Evolutionary conservation across 2,329 filamentous ascomycete genomes (phyloP).

Genomic region (Onygena corvina): DNA sequence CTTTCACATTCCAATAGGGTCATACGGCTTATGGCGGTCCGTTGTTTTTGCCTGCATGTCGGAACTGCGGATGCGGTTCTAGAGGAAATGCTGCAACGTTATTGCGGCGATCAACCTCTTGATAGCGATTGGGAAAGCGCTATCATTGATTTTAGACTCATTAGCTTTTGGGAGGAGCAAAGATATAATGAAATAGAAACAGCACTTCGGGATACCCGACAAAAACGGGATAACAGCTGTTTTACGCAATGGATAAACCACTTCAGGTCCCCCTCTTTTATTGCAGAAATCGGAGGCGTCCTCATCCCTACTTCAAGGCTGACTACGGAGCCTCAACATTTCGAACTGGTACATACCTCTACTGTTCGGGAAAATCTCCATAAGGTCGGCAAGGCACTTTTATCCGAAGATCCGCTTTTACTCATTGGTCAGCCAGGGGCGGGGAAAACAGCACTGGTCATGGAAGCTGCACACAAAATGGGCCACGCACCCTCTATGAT

Average conservation of each 20-base stretch:
- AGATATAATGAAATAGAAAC: conserved; percentile 39
- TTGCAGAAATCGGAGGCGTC: conserved; percentile 53
- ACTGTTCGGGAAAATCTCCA: conserved; percentile 64
- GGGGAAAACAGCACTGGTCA: conserved; percentile 79
- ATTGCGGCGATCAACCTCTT: conserved; percentile 53
- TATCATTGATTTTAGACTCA: conserved; percentile 65
- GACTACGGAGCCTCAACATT: conserved; percentile 38
- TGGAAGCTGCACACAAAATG: conserved; percentile 67
- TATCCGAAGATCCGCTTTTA: conserved; percentile 58
- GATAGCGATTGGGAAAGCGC: conserved; percentile 63
- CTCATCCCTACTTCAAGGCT: conserved; percentile 49
- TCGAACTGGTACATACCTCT: conserved; percentile 52
- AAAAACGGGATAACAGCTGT: conserved; percentile 17
- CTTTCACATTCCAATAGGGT: conserved; percentile 48
- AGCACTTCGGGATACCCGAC: conserved; percentile 19
- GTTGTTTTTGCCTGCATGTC: conserved; percentile 67
- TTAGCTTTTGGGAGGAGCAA: conserved; percentile 52
- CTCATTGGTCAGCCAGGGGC: conserved; percentile 73
- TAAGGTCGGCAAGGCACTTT: conserved; percentile 55
- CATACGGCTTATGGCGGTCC: conserved; percentile 69
- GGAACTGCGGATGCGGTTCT: conserved; percentile 67
- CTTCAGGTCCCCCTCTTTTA: conserved; percentile 41
- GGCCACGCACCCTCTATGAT: conserved; percentile 74
- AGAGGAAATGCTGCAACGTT: conserved; percentile 55
- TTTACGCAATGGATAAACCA: conserved; percentile 21